A percentile compares a stretch with the other conserved stretches of the same genome.
These are phyloP conservation scores for Paxillus involutus DNA, from an alignment of 768 basidiomycete species.

Conservation along the genomic window DNA sequence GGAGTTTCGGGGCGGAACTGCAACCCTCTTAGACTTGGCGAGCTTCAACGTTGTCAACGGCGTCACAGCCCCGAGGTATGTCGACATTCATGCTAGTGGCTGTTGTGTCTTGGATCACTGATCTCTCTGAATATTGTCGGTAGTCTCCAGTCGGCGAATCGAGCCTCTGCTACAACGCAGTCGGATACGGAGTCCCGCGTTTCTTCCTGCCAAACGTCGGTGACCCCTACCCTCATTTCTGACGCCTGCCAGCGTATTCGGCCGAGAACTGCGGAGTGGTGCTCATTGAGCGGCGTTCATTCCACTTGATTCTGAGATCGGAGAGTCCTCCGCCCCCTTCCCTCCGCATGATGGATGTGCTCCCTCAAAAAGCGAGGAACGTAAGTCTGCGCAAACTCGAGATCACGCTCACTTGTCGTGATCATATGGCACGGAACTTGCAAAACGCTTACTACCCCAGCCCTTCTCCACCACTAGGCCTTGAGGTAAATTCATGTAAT, in stretches of 20 bases:
- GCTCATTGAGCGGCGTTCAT: constrained; percentile 24
- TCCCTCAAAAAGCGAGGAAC: constrained; percentile 20
- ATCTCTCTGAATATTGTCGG: background rate
- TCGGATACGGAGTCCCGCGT: background rate
- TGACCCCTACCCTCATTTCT: background rate
- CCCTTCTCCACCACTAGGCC: background rate
- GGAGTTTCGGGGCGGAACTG: background rate
- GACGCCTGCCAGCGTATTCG: background rate
- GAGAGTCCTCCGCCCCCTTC: constrained; percentile 15
- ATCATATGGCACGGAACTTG: background rate
- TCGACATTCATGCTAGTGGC: background rate
- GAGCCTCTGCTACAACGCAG: background rate
- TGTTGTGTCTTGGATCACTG: no score
- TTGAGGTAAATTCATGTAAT: background rate
- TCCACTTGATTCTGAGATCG: constrained; percentile 6
- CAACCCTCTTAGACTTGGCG: background rate
- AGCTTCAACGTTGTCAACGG: background rate
- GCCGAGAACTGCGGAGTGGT: constrained; percentile 24
- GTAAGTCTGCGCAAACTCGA: constrained; percentile 22
- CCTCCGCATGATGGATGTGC: constrained; percentile 14
- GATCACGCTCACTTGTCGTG: background rate
- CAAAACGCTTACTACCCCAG: background rate
- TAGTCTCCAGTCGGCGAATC: background rate
- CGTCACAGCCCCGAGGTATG: background rate
- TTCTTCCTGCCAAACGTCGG: background rate